Conservation (phyloP, 805 yeast species). For the Myxozyma kluyveri region DNA sequence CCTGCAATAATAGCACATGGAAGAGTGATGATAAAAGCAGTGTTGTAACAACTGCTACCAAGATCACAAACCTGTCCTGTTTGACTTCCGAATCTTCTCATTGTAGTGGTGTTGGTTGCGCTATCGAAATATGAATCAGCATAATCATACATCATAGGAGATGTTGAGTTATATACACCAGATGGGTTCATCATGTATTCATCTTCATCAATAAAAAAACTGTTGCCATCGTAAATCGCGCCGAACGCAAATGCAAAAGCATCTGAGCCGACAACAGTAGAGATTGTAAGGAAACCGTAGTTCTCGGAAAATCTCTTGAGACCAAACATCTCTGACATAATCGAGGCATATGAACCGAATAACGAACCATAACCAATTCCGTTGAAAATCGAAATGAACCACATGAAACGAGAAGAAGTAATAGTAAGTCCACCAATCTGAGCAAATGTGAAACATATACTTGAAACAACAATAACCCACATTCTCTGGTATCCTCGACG, state of each 20-base stretch:
- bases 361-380: slow-evolving; percentile 74
- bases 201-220: slow-evolving; percentile 21
- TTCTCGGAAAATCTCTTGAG: slow-evolving; percentile 63
- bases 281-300: slow-evolving; percentile 68
- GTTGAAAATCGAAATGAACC: slow-evolving; percentile 52
- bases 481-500: slow-evolving; percentile 49
- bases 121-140: slow-evolving; percentile 9
- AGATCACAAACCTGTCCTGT: slow-evolving; percentile 26
- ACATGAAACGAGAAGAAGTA: slow-evolving; percentile 42
- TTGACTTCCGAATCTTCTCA: slow-evolving; percentile 24
- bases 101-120: slow-evolving; percentile 13
- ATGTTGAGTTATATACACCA: slow-evolving; percentile 1
- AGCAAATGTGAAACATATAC: slow-evolving; percentile 47
- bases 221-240: slow-evolving; percentile 53
- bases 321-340: slow-evolving; percentile 72
- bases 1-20: slow-evolving; percentile 22
- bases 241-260: slow-evolving; percentile 65
- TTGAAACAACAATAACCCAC: slow-evolving; percentile 55
- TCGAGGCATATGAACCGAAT: slow-evolving; percentile 71
- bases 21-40: slow-evolving; percentile 27
- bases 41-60: slow-evolving; percentile 26
- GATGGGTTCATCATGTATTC: slow-evolving; percentile 12
- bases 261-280: slow-evolving; percentile 60
- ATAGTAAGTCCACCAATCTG: slow-evolving; percentile 50
- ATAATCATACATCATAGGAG: slow-evolving; percentile 5